Conservation (phyloP, 345 rosid genomes). For the Abelmoschus esculentus region DNA sequence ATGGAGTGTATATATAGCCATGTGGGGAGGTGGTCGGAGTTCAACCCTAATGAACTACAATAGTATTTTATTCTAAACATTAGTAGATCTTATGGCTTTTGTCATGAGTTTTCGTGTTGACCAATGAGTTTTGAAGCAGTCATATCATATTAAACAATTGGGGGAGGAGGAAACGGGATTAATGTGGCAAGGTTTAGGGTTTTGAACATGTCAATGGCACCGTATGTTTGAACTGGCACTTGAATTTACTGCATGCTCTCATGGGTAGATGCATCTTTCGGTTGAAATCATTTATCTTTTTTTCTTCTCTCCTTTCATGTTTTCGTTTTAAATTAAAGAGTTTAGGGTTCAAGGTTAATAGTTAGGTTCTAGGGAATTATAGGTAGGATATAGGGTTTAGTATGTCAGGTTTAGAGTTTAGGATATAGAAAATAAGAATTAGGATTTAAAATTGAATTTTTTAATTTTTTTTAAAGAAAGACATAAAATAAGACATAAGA, state of each 20-base stretch:
- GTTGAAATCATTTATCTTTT: no score
- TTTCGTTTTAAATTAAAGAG: no score
- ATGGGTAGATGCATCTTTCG: no score
- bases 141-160: background rate
- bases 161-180: background rate
- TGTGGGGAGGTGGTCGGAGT: background rate
- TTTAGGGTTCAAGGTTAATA: no score
- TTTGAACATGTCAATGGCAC: constrained; percentile 7
- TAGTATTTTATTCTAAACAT: background rate
- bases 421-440: no score
- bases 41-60: background rate
- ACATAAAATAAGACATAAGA: no score
- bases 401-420: no score
- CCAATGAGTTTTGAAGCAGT: constrained; percentile 18
- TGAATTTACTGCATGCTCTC: background rate
- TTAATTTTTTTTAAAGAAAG: no score
- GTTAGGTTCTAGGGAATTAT: no score
- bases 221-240: background rate
- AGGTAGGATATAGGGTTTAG: no score
- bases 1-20: background rate
- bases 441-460: no score
- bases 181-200: background rate
- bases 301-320: no score
- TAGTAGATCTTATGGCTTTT: background rate
- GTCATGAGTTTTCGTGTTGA: constrained; percentile 9